Evolutionary conservation across 2,329 filamentous ascomycete genomes (phyloP).

Genomic region (Exophiala bonariae): DNA sequence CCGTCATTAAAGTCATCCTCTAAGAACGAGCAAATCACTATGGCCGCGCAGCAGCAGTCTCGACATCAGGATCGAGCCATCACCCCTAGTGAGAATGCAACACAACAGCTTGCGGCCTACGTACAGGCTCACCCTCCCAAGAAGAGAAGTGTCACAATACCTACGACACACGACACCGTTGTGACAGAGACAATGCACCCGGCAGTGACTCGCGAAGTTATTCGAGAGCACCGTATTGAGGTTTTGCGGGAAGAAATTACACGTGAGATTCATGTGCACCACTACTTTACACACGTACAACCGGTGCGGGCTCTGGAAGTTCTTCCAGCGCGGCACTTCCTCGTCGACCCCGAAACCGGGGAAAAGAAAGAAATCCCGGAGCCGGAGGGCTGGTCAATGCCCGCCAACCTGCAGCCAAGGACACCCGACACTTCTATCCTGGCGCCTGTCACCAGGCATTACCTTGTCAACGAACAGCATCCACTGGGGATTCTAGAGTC

Average conservation of each 20-base stretch:
- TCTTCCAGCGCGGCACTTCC: conserved; percentile 35
- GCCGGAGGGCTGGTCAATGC: conserved; percentile 25
- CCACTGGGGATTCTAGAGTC: conserved; percentile 21
- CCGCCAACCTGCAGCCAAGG: conserved; percentile 13
- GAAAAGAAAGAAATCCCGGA: conserved; percentile 25
- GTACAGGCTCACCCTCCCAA: too few relatives aligned
- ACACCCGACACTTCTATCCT: conserved; percentile 18
- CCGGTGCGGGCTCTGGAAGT: conserved; percentile 36
- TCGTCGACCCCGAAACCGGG: conserved; percentile 25
- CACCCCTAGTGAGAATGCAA: too few relatives aligned
- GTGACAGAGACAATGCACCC: conserved; percentile 6
- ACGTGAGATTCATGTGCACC: conserved; percentile 38
- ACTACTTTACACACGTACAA: conserved; percentile 35
- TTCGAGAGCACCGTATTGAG: conserved; percentile 30
- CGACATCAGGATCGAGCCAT: too few relatives aligned
- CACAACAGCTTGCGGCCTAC: too few relatives aligned
- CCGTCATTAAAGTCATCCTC: neutral
- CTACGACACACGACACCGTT: conserved; percentile 24
- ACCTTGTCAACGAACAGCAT: conserved; percentile 26
- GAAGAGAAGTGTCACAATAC: too few relatives aligned
- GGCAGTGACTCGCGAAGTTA: conserved; percentile 36
- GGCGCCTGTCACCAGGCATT: conserved; percentile 17
- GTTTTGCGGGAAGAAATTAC: conserved; percentile 33
- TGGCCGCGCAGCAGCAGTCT: too few relatives aligned
- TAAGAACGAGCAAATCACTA: too few relatives aligned